A percentile compares a stretch with the other conserved stretches of the same genome.
Conservation (phyloP, 78 protist genomes). For the Dictyostelium citrinum region DNA sequence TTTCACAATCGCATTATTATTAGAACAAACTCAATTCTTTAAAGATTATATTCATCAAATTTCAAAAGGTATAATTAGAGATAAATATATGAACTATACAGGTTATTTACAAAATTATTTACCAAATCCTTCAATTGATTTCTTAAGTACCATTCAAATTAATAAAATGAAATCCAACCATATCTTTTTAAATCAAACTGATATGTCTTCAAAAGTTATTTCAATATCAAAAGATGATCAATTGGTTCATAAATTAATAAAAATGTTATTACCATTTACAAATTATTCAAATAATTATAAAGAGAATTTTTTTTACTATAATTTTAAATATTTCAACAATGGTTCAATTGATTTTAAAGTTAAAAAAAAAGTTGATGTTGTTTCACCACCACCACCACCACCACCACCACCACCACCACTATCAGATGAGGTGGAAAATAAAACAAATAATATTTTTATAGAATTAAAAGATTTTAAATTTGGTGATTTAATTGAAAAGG, state of each 20-base stretch:
- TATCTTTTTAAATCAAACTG: not conserved
- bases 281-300: not conserved
- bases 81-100: not conserved
- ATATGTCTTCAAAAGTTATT: not conserved
- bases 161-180: not conserved
- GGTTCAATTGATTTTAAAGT: not conserved
- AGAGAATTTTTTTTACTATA: not conserved
- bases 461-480: not conserved
- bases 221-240: not conserved
- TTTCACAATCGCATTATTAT: not conserved
- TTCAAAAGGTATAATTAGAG: not conserved
- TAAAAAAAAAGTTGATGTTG: too few relatives aligned
- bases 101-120: not conserved
- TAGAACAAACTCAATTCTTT: not conserved
- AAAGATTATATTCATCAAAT: not conserved
- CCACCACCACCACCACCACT: too few relatives aligned
- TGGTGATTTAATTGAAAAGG: not conserved
- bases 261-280: not conserved
- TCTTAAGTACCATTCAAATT: not conserved
- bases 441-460: not conserved
- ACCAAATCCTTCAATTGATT: not conserved
- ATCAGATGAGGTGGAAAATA: not conserved
- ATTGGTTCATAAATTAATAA: not conserved
- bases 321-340: not conserved
- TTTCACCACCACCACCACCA: not conserved